These are phyloP conservation scores for Fusarium succisae DNA, from an alignment of 2,329 filamentous ascomycete genomes.

Conservation along the genomic window DNA sequence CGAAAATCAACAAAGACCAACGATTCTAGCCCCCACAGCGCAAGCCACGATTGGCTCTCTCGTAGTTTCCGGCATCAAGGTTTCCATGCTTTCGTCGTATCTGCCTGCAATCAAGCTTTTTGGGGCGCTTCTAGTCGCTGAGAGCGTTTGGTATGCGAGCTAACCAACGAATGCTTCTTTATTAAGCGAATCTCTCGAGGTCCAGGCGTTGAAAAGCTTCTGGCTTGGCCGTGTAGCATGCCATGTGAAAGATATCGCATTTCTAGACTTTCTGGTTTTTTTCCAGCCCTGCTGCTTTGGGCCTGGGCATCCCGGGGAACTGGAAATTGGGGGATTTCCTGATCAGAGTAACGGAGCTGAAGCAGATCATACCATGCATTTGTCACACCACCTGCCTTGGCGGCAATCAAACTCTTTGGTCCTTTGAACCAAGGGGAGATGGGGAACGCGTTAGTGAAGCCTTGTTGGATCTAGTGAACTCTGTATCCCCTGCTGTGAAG, in stretches of 20 bases:
- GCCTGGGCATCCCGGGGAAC: neutral
- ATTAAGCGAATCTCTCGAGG: neutral
- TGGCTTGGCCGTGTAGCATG: neutral
- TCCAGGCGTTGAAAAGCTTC: neutral
- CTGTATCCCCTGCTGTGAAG: neutral
- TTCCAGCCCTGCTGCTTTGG: neutral
- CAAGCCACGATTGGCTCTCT: neutral
- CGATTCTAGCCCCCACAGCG: neutral
- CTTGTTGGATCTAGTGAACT: neutral
- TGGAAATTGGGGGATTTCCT: neutral
- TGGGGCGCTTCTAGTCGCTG: neutral
- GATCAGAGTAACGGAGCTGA: neutral
- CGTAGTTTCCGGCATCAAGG: neutral
- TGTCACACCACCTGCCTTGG: neutral
- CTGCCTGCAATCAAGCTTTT: neutral
- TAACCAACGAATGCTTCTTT: neutral
- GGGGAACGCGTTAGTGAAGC: neutral
- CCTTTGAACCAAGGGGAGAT: neutral
- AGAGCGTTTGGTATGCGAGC: neutral
- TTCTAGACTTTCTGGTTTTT: neutral
- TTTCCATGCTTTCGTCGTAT: neutral
- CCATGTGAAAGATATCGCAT: neutral
- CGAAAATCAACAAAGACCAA: neutral
- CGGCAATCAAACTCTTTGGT: neutral
- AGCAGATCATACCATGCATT: neutral